Conservation (phyloP, 352 stramenopile species). For the Globisporangium orthogonon region DNA sequence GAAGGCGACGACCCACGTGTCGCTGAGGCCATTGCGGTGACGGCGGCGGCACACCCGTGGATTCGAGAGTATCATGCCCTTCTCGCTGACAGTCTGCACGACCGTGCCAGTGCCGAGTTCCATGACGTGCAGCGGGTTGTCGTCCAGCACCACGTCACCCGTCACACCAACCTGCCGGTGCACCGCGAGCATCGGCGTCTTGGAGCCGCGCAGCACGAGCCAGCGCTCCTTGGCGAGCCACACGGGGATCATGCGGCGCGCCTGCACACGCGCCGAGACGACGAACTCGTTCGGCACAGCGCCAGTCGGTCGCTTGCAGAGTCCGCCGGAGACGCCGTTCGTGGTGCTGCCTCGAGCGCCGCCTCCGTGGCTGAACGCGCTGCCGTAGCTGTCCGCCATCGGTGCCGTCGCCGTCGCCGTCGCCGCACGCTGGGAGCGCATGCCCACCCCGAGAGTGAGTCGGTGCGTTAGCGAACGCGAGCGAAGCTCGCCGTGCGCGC, state of each 20-base stretch:
- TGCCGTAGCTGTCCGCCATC: not conserved
- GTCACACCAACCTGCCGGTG: conserved; percentile 24
- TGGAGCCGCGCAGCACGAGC: conserved; percentile 56
- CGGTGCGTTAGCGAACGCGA: no score
- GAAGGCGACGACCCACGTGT: conserved; percentile 48
- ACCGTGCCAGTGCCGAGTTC: conserved; percentile 41
- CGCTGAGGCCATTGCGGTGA: conserved; percentile 14
- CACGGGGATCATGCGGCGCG: conserved; percentile 37
- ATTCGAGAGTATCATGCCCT: conserved; percentile 39
- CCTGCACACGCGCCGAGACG: conserved; percentile 36
- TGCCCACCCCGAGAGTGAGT: no score
- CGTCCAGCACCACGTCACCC: conserved; percentile 19
- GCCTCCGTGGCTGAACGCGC: not conserved
- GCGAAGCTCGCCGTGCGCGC: no score
- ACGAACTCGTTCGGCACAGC: conserved; percentile 51
- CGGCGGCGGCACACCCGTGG: conserved; percentile 28
- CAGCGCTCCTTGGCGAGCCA: conserved; percentile 49
- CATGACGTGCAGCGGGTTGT: conserved; percentile 42
- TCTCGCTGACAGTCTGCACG: conserved; percentile 35
- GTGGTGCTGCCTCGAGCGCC: not conserved
- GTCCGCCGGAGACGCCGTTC: not conserved
- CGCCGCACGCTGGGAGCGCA: not conserved
- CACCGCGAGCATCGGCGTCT: conserved; percentile 46
- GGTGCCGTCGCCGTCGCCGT: not conserved
- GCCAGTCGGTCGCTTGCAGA: conserved; percentile 12